Conservation (phyloP, 2,329 filamentous ascomycete species). For the Cladosporium oxysporum region DNA sequence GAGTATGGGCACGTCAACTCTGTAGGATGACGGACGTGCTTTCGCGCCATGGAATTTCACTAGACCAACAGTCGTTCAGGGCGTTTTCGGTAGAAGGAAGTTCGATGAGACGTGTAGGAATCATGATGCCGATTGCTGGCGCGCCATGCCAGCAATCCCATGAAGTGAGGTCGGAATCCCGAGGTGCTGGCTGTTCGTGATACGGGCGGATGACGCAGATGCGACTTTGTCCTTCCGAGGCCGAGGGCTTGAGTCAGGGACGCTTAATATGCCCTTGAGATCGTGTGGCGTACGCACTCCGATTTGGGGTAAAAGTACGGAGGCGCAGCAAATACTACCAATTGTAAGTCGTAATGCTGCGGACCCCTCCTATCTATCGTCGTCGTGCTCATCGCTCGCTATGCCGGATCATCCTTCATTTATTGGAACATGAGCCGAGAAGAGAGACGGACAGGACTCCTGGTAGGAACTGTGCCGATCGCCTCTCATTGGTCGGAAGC, state of each 20-base stretch:
- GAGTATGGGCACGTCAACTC: not conserved
- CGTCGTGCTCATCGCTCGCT: not conserved
- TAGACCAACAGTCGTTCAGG: not conserved
- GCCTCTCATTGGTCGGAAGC: not conserved
- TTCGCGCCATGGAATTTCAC: not conserved
- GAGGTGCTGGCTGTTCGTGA: not conserved
- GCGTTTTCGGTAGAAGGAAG: not conserved
- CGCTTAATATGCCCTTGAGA: not conserved
- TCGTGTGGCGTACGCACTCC: not conserved
- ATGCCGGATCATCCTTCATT: not conserved
- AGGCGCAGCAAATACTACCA: not conserved
- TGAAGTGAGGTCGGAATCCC: not conserved
- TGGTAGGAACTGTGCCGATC: not conserved
- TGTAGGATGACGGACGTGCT: not conserved
- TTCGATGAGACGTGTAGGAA: not conserved
- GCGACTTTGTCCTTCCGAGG: not conserved
- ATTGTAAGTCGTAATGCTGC: not conserved
- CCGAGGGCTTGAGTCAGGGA: not conserved
- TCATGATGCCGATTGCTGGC: not conserved
- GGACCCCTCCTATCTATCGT: not conserved
- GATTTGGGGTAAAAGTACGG: not conserved
- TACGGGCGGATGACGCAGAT: not conserved
- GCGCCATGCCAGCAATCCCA: not conserved
- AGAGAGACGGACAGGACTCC: not conserved
- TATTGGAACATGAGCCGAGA: not conserved